Evolutionary conservation across 805 yeast genomes (phyloP).

Genomic region (Wickerhamiella dianesei): DNA sequence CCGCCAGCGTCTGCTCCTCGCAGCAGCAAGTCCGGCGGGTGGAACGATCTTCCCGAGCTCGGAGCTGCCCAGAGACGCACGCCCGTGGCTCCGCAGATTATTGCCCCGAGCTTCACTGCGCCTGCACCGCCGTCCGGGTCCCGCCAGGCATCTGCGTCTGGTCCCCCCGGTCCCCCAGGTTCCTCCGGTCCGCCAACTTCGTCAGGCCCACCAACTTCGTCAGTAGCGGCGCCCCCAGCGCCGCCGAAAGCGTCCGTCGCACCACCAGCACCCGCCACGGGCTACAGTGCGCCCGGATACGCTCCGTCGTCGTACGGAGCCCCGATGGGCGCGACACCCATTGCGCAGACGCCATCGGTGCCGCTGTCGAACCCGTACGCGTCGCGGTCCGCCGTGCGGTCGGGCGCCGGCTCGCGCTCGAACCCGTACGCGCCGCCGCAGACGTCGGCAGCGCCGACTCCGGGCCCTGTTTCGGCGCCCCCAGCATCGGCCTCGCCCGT

Average conservation of each 20-base stretch:
- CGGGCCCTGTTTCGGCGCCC: constrained; percentile 13
- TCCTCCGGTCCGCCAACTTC: not conserved
- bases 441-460: constrained; percentile 3
- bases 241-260: not conserved
- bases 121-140: constrained; percentile 2
- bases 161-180: not conserved
- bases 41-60: constrained; percentile 21
- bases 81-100: constrained; percentile 17
- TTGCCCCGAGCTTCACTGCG: not conserved
- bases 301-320: not conserved
- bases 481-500: constrained; percentile 15
- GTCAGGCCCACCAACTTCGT: not conserved
- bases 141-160: constrained; percentile 5
- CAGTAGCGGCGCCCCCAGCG: not conserved
- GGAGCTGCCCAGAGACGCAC: constrained; percentile 9
- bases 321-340: not conserved
- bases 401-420: constrained; percentile 6
- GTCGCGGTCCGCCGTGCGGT: constrained; percentile 20
- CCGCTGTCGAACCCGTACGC: constrained; percentile 32
- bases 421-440: constrained; percentile 18
- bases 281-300: no score
- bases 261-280: not conserved
- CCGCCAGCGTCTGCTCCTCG: constrained; percentile 15
- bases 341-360: constrained; percentile 17
- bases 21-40: constrained; percentile 13